These are phyloP conservation scores for Podosphaera xanthii DNA, from an alignment of 2,329 filamentous ascomycete genomes.

Conservation along the genomic window DNA sequence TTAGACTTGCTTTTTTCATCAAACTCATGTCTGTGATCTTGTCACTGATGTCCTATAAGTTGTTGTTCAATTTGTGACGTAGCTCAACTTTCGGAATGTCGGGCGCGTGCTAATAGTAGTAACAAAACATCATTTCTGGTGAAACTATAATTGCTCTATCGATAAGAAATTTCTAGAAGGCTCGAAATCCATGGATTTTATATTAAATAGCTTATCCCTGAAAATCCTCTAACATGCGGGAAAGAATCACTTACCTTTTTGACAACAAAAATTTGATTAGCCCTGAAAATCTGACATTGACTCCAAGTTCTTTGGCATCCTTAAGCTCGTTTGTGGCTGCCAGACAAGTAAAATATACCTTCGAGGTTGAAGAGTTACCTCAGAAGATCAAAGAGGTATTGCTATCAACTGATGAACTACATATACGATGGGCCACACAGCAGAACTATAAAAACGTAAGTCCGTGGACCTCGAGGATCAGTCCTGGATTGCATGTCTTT, in stretches of 20 bases:
- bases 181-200: too few relatives aligned
- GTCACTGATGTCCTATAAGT: neutral
- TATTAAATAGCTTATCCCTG: neutral
- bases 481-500: constrained; percentile 63
- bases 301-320: constrained; percentile 29
- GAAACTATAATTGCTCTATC: too few relatives aligned
- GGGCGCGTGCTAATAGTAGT: too few relatives aligned
- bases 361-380: constrained; percentile 47
- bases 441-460: constrained; percentile 32
- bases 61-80: neutral
- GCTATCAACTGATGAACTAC: constrained; percentile 43
- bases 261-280: constrained; percentile 39
- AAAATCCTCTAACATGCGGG: constrained; percentile 31
- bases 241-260: constrained; percentile 60
- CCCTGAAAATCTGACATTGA: constrained; percentile 36
- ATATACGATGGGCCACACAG: constrained; percentile 56
- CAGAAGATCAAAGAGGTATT: constrained; percentile 39
- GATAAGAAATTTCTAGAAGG: too few relatives aligned
- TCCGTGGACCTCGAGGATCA: constrained; percentile 52
- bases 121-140: too few relatives aligned
- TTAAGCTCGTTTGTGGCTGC: constrained; percentile 35
- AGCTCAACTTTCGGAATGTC: too few relatives aligned
- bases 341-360: constrained; percentile 59
- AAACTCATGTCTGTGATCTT: neutral
- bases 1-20: constrained; percentile 11